phyloP scores from a whole-genome alignment of 306 rosid genomes.

The Acmispon strigosus region DNA sequence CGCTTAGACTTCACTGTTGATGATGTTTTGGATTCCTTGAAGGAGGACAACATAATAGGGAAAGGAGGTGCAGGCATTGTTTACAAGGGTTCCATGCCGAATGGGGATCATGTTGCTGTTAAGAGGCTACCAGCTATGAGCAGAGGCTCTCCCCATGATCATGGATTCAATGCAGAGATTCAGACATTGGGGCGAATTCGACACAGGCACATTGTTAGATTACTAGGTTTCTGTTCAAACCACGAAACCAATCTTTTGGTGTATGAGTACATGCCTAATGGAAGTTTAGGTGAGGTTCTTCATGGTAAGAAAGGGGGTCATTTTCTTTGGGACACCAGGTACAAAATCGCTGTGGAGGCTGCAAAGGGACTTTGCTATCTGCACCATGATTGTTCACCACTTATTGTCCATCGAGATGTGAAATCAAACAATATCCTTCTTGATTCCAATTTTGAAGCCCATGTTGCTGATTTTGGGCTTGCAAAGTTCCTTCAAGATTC shows the following conservation, averaged over 20 bases:
- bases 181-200: conserved; percentile 69
- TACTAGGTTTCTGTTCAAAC: conserved; percentile 86
- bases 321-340: conserved; percentile 76
- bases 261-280: conserved; percentile 60
- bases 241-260: conserved; percentile 69
- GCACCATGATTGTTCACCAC: conserved; percentile 83
- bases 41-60: conserved; percentile 75
- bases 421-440: conserved; percentile 44
- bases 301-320: conserved; percentile 85
- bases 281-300: conserved; percentile 67
- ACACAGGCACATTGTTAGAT: conserved; percentile 76
- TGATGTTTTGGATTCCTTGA: conserved; percentile 68
- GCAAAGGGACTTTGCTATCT: conserved; percentile 80
- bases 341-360: conserved; percentile 67
- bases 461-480: conserved; percentile 61
- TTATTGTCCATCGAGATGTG: conserved; percentile 61
- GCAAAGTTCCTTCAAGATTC: conserved; percentile 80
- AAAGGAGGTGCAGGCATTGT: conserved; percentile 89
- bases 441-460: conserved; percentile 41
- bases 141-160: conserved; percentile 86
- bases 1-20: conserved; percentile 65
- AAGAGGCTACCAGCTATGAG: conserved; percentile 78
- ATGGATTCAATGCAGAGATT: conserved; percentile 81
- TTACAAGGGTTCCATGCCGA: conserved; percentile 70
- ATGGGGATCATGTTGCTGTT: conserved; percentile 55